A percentile compares a stretch with the other conserved stretches of the same genome.
phyloP scores from a whole-genome alignment of 345 rosid genomes.

The Gossypium anomalum region DNA sequence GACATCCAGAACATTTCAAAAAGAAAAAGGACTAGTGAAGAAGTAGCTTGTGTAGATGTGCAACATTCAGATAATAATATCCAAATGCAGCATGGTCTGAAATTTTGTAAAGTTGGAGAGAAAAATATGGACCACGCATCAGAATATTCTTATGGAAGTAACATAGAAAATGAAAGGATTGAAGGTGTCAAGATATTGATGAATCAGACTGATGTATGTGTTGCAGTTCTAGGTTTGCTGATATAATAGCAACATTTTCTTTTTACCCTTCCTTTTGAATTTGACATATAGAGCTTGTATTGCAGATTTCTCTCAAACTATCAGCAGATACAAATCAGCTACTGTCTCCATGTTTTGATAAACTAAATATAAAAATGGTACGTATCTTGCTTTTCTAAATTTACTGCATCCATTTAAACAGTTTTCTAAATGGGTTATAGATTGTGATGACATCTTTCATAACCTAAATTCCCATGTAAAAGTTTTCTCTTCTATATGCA shows the following conservation, averaged over 20 bases:
- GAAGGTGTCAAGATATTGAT: slow-evolving; percentile 28
- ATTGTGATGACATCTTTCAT: slow-evolving; percentile 6
- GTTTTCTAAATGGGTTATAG: not conserved
- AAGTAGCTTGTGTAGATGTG: slow-evolving; percentile 27
- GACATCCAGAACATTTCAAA: slow-evolving; percentile 35
- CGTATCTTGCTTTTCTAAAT: slow-evolving; percentile 11
- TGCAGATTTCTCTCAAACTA: slow-evolving; percentile 63
- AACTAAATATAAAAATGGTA: slow-evolving; percentile 54
- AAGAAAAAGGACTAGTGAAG: slow-evolving; percentile 50
- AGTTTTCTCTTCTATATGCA: slow-evolving; percentile 3
- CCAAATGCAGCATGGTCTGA: slow-evolving; percentile 30
- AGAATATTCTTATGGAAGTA: slow-evolving; percentile 33
- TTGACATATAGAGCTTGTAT: slow-evolving; percentile 24
- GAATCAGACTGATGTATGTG: slow-evolving; percentile 63
- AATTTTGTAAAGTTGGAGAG: slow-evolving; percentile 25
- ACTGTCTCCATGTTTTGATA: slow-evolving; percentile 45
- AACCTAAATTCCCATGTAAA: not conserved
- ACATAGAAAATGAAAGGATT: slow-evolving; percentile 21
- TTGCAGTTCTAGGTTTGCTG: slow-evolving; percentile 11
- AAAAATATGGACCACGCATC: slow-evolving; percentile 22
- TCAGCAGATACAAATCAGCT: slow-evolving; percentile 41
- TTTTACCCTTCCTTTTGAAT: slow-evolving; percentile 11
- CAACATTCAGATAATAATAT: slow-evolving; percentile 22
- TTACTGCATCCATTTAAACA: slow-evolving; percentile 10
- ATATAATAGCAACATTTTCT: not conserved